A percentile compares a stretch with the other conserved stretches of the same genome.
Conservation (phyloP, 805 yeast genomes). For the Hanseniaspora lindneri region DNA sequence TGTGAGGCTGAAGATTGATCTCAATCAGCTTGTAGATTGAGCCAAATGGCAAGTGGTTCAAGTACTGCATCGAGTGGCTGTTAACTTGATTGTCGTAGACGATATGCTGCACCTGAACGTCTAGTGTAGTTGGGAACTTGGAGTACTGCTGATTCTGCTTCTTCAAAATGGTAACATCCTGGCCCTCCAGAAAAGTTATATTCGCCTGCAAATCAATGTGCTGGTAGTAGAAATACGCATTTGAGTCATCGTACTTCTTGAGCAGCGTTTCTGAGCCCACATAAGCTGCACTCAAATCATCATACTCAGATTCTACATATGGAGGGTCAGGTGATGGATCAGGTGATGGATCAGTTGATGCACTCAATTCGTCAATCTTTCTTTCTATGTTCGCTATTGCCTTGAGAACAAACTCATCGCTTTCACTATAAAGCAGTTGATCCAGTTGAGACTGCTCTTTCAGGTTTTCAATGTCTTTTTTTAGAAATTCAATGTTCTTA, state of each 20-base stretch:
- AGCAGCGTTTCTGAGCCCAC: slow-evolving; percentile 16
- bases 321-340: no score
- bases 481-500: slow-evolving; percentile 38
- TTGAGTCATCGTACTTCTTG: slow-evolving; percentile 29
- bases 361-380: slow-evolving; percentile 36
- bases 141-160: slow-evolving; percentile 50
- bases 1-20: slow-evolving; percentile 52
- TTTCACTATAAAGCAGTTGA: slow-evolving; percentile 47
- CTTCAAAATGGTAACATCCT: slow-evolving; percentile 67
- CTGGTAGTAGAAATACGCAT: slow-evolving; percentile 63
- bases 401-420: slow-evolving; percentile 39
- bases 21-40: slow-evolving; percentile 76
- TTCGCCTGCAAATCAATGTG: slow-evolving; percentile 58
- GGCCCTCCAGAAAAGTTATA: slow-evolving; percentile 56
- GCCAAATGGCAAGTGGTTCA: slow-evolving; percentile 75
- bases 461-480: slow-evolving; percentile 48
- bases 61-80: slow-evolving; percentile 34
- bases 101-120: slow-evolving; percentile 57
- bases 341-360: slow-evolving; percentile 19
- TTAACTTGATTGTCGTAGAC: slow-evolving; percentile 38
- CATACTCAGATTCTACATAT: slow-evolving; percentile 15
- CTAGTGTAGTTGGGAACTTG: slow-evolving; percentile 54
- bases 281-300: slow-evolving; percentile 16
- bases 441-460: slow-evolving; percentile 44
- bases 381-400: slow-evolving; percentile 34